Conservation (phyloP, 1,284 basidiomycete genomes). For the Papiliotrema laurentii region DNA sequence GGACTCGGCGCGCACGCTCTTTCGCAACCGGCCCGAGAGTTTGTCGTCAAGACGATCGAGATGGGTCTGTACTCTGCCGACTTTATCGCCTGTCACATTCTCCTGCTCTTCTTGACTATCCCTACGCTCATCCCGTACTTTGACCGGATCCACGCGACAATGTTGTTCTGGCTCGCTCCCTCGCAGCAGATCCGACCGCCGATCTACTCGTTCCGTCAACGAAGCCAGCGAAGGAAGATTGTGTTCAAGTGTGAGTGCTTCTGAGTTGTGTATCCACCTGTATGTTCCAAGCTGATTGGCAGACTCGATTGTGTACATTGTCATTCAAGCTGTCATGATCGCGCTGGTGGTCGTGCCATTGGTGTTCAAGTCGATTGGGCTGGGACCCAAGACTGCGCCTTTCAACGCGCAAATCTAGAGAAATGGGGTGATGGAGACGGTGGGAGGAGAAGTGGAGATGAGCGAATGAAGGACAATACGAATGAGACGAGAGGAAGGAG, state of each 20-base stretch:
- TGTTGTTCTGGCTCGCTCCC: conserved; percentile 63
- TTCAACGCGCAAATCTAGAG: conserved; percentile 39
- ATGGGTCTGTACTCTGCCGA: conserved; percentile 92
- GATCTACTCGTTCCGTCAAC: conserved; percentile 83
- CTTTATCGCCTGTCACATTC: conserved; percentile 52
- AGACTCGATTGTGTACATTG: conserved; percentile 71
- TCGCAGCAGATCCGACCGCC: conserved; percentile 86
- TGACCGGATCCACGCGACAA: conserved; percentile 83
- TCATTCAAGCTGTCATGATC: conserved; percentile 68
- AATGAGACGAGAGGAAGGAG: too few relatives aligned
- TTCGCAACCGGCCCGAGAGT: conserved; percentile 91
- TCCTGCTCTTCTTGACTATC: conserved; percentile 69
- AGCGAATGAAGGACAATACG: too few relatives aligned
- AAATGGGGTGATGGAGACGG: not conserved
- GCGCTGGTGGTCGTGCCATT: conserved; percentile 56
- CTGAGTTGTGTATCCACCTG: not conserved
- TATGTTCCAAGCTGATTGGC: not conserved
- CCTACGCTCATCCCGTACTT: conserved; percentile 81
- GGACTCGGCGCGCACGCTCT: conserved; percentile 80
- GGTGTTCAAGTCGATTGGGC: conserved; percentile 59
- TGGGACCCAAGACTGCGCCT: conserved; percentile 52
- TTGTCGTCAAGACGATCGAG: conserved; percentile 93
- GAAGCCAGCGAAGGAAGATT: conserved; percentile 78
- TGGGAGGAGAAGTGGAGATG: not conserved
- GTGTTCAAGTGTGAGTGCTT: conserved; percentile 52